Evolutionary conservation across 371 early-diverging fungal genomes (phyloP), one percentile per base, ranked within the genome.

Genomic region (Actinomucor elegans): DNA sequence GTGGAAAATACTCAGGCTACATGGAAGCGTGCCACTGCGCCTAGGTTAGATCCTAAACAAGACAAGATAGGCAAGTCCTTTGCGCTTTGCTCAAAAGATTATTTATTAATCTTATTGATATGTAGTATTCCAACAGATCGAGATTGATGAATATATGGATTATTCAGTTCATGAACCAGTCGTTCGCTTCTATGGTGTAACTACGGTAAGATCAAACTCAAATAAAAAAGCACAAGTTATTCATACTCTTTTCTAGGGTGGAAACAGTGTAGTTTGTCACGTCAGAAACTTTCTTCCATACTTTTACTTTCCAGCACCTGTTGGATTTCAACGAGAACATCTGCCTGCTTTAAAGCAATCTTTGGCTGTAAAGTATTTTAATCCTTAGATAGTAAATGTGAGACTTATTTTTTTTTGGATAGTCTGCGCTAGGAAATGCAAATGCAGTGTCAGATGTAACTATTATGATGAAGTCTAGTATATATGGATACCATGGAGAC

Each of bases 261-360:
- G 94, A 20, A 79, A 93, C 58, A 92, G 92, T 50, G 92, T 99
- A 9, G 70, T 90, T 2, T 96, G 98, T 57, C 92, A 93, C 76
- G 96, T 99, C 3, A 83, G 83, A 17, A 94, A 93, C 2, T 99
- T 98, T 66, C 69, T 83, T 17, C 98, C 98, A 7, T 98, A 99
- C 71, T 93, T 99, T 60, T 99, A 99, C 69, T 86, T 97, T 12
- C 90, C 94, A 9, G 92, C 94, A 2, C 97, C 97, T 2, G 18
- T 64, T 23, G 89, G 90, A 6, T 90, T 95, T 48, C 75, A 76
- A 21, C 66, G 74, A n/a, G 69, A 66, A 9, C 73, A 93, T 64
- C 53, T 91, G 4, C 69, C 75, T 2, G 64, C 68, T 12, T 74
- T 92, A 26, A 64, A 79, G 17, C 45, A 64, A 10, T 79, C 85